Conservation (phyloP, 805 yeast species). For the Myxozyma geophila region DNA sequence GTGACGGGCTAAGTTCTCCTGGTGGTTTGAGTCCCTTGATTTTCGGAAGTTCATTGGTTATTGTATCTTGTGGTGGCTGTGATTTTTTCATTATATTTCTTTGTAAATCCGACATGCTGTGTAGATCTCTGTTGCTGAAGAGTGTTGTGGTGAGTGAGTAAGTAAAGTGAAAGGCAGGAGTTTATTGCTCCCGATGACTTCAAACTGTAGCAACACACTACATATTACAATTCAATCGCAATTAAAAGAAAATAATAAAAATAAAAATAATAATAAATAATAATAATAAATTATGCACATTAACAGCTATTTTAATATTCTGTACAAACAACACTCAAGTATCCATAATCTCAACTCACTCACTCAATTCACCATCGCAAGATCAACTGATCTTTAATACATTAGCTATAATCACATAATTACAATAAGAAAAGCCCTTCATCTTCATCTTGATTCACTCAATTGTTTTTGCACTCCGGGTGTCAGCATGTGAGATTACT, state of each 20-base stretch:
- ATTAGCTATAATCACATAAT: no score
- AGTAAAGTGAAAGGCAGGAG: no score
- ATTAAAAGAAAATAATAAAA: no score
- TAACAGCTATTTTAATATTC: no score
- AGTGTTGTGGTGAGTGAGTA: not conserved
- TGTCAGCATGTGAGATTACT: not conserved
- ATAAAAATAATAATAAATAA: no score
- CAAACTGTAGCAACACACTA: no score
- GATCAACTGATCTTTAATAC: no score
- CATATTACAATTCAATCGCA: no score
- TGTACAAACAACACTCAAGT: not conserved
- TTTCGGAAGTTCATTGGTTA: no score
- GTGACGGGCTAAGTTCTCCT: not conserved
- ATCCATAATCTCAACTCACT: no score
- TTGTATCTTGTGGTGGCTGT: not conserved
- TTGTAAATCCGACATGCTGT: conserved; percentile 20
- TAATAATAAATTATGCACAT: no score
- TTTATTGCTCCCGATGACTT: no score
- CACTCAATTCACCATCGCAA: not conserved
- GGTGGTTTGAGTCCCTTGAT: not conserved
- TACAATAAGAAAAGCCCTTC: not conserved
- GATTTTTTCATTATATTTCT: conserved; percentile 3
- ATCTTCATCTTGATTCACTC: not conserved
- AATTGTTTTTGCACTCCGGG: not conserved
- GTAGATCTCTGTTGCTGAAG: not conserved